Percentiles rank a stretch among this genome's conserved stretches.
Conservation (phyloP, 768 basidiomycete species). For the Macrolepiota dolichaula region DNA sequence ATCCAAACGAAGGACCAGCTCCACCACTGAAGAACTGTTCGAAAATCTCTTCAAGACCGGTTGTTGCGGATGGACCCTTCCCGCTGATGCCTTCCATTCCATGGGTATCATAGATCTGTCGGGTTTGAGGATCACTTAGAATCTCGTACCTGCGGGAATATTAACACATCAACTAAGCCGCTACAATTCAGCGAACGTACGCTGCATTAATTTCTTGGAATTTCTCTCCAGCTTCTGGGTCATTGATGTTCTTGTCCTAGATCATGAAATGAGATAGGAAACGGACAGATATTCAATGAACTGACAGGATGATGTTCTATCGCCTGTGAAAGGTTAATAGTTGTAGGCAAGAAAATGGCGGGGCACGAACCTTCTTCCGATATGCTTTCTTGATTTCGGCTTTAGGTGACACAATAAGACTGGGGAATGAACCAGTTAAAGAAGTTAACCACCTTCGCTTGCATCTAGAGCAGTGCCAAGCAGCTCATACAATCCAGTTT, state of each 20-base stretch:
- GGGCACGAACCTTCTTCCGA: conserved; percentile 71
- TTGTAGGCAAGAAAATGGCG: neutral
- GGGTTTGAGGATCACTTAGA: conserved; percentile 63
- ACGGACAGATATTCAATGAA: neutral
- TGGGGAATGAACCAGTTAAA: neutral
- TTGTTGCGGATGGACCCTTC: conserved; percentile 41
- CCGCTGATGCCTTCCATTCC: conserved; percentile 69
- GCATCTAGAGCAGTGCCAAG: conserved; percentile 72
- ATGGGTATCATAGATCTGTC: conserved; percentile 68
- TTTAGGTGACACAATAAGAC: conserved; percentile 25
- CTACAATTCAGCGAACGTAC: conserved; percentile 39
- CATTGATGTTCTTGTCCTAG: conserved; percentile 75
- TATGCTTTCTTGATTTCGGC: conserved; percentile 95
- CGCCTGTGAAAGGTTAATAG: conserved; percentile 45
- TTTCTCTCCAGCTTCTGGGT: conserved; percentile 75
- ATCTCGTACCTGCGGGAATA: conserved; percentile 68
- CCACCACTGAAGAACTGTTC: conserved; percentile 64
- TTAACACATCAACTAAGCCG: conserved; percentile 8
- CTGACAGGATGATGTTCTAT: conserved; percentile 83
- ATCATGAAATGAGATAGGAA: neutral
- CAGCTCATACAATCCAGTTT: conserved; percentile 84
- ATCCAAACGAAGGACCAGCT: conserved; percentile 51
- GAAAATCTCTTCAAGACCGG: conserved; percentile 70
- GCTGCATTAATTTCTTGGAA: conserved; percentile 91
- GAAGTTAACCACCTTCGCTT: conserved; percentile 52